A percentile compares a stretch with the other conserved stretches of the same genome.
Conservation (phyloP, 345 rosid genomes). For the Brassica incana region DNA sequence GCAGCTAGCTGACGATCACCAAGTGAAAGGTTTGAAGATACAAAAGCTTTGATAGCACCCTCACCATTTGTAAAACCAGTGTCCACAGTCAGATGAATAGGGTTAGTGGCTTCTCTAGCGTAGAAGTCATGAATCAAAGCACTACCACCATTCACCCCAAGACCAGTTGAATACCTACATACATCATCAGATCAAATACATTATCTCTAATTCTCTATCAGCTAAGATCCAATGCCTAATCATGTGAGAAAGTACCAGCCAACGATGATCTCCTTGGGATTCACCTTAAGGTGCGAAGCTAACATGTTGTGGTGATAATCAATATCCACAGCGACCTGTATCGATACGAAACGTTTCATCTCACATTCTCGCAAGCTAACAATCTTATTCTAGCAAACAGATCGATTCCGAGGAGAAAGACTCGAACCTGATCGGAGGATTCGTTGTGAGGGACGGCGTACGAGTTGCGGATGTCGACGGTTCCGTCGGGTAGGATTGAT, state of each 20-base stretch:
- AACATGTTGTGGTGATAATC: slow-evolving; percentile 96
- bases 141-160: slow-evolving; percentile 88
- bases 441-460: slow-evolving; percentile 98
- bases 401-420: background rate
- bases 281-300: slow-evolving; percentile 80
- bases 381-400: background rate
- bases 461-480: slow-evolving; percentile 90
- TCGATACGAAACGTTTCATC: background rate
- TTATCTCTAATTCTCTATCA: background rate
- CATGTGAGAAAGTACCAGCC: slow-evolving; percentile 69
- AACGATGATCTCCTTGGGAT: slow-evolving; percentile 90
- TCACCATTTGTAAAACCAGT: slow-evolving; percentile 80
- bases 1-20: slow-evolving; percentile 89
- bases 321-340: slow-evolving; percentile 93
- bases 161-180: slow-evolving; percentile 88
- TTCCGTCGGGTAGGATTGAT: slow-evolving; percentile 78
- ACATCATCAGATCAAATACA: slow-evolving; percentile 11
- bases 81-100: slow-evolving; percentile 85
- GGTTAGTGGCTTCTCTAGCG: slow-evolving; percentile 82
- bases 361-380: background rate
- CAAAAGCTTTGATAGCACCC: slow-evolving; percentile 77
- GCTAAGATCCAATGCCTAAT: background rate
- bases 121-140: slow-evolving; percentile 94
- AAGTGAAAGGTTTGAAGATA: slow-evolving; percentile 71
- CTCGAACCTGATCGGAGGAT: slow-evolving; percentile 72